A percentile compares a stretch with the other conserved stretches of the same genome.
These are phyloP conservation scores for Schizopora paradoxa DNA, from an alignment of 1,284 basidiomycete species.

Conservation along the genomic window DNA sequence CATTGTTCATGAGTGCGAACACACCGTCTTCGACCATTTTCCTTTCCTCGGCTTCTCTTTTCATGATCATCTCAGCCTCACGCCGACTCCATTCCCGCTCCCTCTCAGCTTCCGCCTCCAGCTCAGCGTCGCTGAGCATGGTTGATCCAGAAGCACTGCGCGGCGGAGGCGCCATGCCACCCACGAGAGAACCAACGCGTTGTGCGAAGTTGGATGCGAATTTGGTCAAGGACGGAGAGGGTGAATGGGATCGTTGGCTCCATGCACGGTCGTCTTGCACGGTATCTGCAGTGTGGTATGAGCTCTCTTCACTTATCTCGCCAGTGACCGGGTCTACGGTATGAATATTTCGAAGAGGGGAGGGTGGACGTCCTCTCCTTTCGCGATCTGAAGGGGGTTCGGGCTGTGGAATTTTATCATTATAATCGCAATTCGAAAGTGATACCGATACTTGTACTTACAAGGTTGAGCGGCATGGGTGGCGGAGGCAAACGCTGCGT, in stretches of 20 bases:
- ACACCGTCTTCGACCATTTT: constrained; percentile 65
- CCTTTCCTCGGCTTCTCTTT: constrained; percentile 61
- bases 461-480: too few relatives aligned
- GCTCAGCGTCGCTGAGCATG: constrained; percentile 63
- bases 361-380: constrained; percentile 14
- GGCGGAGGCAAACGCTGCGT: too few relatives aligned
- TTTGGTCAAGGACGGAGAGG: constrained; percentile 61
- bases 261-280: constrained; percentile 30
- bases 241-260: constrained; percentile 49
- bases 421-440: not conserved
- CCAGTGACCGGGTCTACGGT: constrained; percentile 14
- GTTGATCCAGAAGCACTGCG: constrained; percentile 26
- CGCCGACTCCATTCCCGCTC: constrained; percentile 67
- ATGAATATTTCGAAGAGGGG: constrained; percentile 20
- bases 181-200: constrained; percentile 59
- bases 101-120: constrained; percentile 70
- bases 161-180: constrained; percentile 40
- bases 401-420: constrained; percentile 4
- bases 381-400: constrained; percentile 14
- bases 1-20: constrained; percentile 58
- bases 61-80: constrained; percentile 71
- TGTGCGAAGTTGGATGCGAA: constrained; percentile 68
- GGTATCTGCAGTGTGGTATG: constrained; percentile 16
- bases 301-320: constrained; percentile 18
- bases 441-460: too few relatives aligned